These are phyloP conservation scores for Cladophialophora carrionii DNA, from an alignment of 2,329 filamentous ascomycete genomes.

Conservation along the genomic window DNA sequence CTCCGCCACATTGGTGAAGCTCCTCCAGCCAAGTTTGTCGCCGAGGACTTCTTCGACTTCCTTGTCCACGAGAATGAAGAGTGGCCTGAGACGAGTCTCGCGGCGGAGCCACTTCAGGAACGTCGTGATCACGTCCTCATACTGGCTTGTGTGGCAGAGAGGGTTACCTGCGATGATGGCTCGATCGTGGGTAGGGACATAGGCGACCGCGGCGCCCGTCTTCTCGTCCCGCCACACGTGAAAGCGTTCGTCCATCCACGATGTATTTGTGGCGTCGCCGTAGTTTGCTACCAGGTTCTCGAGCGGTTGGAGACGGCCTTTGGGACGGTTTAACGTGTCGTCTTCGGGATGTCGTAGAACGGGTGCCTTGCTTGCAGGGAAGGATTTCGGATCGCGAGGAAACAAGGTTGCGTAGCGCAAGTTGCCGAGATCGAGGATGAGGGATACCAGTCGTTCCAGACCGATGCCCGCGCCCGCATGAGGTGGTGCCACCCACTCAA, in stretches of 20 bases:
- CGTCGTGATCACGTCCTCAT: slow-evolving; percentile 65
- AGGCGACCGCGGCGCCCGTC: slow-evolving; percentile 76
- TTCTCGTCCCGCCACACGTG: slow-evolving; percentile 72
- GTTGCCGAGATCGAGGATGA: slow-evolving; percentile 75
- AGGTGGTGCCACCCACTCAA: slow-evolving; percentile 76
- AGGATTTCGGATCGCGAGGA: slow-evolving; percentile 75
- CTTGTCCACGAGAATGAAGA: slow-evolving; percentile 77
- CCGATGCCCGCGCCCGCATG: slow-evolving; percentile 82
- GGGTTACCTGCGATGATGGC: slow-evolving; percentile 79
- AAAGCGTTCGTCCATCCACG: slow-evolving; percentile 82
- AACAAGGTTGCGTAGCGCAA: slow-evolving; percentile 78
- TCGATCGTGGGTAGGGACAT: slow-evolving; percentile 70
- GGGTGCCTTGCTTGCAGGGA: slow-evolving; percentile 61
- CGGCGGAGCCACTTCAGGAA: slow-evolving; percentile 71
- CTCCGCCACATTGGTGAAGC: slow-evolving; percentile 76
- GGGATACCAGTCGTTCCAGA: slow-evolving; percentile 76
- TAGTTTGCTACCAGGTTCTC: slow-evolving; percentile 87
- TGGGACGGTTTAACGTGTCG: slow-evolving; percentile 67
- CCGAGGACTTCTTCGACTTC: slow-evolving; percentile 73
- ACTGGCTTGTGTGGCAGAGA: slow-evolving; percentile 73
- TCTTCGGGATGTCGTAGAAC: slow-evolving; percentile 70
- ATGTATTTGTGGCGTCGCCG: slow-evolving; percentile 82
- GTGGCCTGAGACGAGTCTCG: slow-evolving; percentile 62
- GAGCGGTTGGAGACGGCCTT: slow-evolving; percentile 50
- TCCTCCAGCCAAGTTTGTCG: slow-evolving; percentile 73